phyloP scores from a whole-genome alignment of 169 alveolate genomes.

The Cyclospora cayetanensis region DNA sequence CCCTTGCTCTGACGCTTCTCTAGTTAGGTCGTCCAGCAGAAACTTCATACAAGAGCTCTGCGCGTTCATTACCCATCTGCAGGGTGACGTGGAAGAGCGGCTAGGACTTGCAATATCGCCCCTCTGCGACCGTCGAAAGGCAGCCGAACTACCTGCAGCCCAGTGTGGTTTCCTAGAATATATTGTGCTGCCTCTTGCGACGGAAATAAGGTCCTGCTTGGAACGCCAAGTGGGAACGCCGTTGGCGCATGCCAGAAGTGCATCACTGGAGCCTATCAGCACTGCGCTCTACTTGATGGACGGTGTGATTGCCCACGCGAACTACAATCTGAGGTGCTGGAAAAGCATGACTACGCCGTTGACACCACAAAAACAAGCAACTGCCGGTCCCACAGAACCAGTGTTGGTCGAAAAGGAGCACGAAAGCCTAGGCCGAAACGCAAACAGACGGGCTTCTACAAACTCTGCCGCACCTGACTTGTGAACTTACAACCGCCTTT shows the following conservation, averaged over 20 bases:
- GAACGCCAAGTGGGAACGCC: slow-evolving; percentile 6
- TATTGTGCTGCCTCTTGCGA: slow-evolving; percentile 82
- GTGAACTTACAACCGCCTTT: background rate
- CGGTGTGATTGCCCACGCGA: slow-evolving; percentile 28
- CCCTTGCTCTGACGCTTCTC: no score
- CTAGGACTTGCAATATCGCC: slow-evolving; percentile 85
- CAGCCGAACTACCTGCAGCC: slow-evolving; percentile 84
- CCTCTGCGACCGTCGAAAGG: slow-evolving; percentile 87
- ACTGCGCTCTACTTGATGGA: slow-evolving; percentile 33
- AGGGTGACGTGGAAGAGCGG: slow-evolving; percentile 81
- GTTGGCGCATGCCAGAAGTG: background rate
- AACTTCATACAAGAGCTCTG: no score
- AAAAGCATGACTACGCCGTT: slow-evolving; percentile 1
- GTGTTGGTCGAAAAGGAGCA: background rate
- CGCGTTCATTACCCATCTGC: no score
- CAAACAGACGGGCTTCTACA: background rate
- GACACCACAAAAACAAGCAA: background rate
- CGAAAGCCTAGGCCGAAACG: background rate
- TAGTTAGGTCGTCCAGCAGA: no score
- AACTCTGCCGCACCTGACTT: background rate
- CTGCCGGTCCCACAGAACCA: background rate
- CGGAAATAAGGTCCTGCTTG: slow-evolving; percentile 65
- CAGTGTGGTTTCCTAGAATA: slow-evolving; percentile 87
- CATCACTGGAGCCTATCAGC: slow-evolving; percentile 27
- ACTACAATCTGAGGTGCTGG: slow-evolving; percentile 48